phyloP scores from a whole-genome alignment of 495 filamentous ascomycete genomes.

The Penicillium lagena region DNA sequence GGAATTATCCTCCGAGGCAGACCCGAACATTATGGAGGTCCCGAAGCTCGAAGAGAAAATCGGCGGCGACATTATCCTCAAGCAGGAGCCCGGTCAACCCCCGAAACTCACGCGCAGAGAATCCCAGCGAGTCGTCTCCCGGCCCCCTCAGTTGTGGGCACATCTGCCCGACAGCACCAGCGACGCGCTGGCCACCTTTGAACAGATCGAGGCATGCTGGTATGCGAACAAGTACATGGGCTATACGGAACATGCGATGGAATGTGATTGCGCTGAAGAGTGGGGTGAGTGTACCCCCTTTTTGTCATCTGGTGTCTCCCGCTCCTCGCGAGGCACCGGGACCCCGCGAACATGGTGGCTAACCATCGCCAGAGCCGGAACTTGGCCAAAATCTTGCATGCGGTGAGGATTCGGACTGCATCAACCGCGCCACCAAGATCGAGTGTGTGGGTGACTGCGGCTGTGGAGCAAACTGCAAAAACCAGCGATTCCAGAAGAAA shows the following conservation, averaged over 20 bases:
- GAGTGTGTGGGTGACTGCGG: conserved; percentile 84
- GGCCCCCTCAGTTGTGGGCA: conserved; percentile 57
- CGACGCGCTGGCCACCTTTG: conserved; percentile 71
- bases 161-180: conserved; percentile 67
- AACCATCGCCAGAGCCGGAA: conserved; percentile 49
- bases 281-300: conserved; percentile 68
- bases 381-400: conserved; percentile 71
- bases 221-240: conserved; percentile 89
- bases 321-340: not conserved
- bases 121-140: conserved; percentile 60
- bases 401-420: conserved; percentile 95
- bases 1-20: not conserved
- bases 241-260: conserved; percentile 83
- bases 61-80: conserved; percentile 54
- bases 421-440: conserved; percentile 97
- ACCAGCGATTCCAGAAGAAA: conserved; percentile 88
- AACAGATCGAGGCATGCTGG: conserved; percentile 71
- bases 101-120: conserved; percentile 69
- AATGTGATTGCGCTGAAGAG: conserved; percentile 92
- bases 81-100: conserved; percentile 59
- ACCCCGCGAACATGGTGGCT: conserved; percentile 4
- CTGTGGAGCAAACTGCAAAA: conserved; percentile 83
- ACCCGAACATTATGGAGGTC: not conserved
- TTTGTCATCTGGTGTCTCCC: conserved; percentile 4
- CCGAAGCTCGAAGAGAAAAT: conserved; percentile 30